Evolutionary conservation across 192 early-diverging fungal species (phyloP).

Genomic region (Dimargaris xerosporica): DNA sequence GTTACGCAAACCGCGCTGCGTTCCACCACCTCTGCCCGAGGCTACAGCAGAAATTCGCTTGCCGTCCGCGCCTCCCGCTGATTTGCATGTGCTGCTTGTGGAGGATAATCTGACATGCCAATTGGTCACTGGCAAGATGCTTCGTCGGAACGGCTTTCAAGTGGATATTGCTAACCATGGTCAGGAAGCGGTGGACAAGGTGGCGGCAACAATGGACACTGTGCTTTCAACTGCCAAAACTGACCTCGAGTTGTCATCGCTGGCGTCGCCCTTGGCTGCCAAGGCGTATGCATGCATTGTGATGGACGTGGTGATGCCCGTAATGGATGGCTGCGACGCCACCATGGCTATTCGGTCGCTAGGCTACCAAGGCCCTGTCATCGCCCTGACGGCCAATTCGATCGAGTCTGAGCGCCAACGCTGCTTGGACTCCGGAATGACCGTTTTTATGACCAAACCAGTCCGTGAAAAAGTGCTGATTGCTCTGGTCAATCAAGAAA

Average conservation of each 20-base stretch:
- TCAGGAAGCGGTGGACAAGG: slow-evolving; percentile 15
- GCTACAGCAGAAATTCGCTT: too few species aligned
- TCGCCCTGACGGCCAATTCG: slow-evolving; percentile 23
- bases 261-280: neutral
- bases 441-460: slow-evolving; percentile 23
- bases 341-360: slow-evolving; percentile 16
- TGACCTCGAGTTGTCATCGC: neutral
- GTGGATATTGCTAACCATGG: slow-evolving; percentile 18
- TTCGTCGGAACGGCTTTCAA: slow-evolving; percentile 17
- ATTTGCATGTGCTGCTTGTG: slow-evolving; percentile 18
- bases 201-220: neutral
- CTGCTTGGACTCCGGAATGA: slow-evolving; percentile 21
- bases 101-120: slow-evolving; percentile 24
- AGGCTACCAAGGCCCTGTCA: slow-evolving; percentile 18
- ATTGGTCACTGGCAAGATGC: slow-evolving; percentile 18
- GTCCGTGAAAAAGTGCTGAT: slow-evolving; percentile 13
- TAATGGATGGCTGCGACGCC: slow-evolving; percentile 24
- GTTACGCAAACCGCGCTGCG: too few species aligned
- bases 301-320: slow-evolving; percentile 22
- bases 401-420: slow-evolving; percentile 18
- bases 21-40: too few species aligned
- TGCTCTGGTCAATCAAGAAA: slow-evolving; percentile 5
- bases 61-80: too few species aligned
- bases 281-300: slow-evolving; percentile 9
- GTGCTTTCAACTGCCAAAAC: neutral